Evolutionary conservation across 345 rosid genomes (phyloP).

Genomic region (Clarkia xantiana): DNA sequence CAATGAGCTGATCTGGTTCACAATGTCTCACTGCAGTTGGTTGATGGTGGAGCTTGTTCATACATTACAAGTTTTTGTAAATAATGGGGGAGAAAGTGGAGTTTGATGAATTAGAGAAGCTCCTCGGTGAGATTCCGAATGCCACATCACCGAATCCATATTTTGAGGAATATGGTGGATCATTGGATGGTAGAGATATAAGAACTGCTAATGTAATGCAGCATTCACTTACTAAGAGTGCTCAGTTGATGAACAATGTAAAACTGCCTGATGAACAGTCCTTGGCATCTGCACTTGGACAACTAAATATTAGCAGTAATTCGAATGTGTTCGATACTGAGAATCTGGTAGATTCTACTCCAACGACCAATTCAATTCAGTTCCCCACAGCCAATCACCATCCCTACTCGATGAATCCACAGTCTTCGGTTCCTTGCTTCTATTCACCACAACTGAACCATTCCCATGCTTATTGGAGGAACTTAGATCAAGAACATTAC

Average conservation of each 20-base stretch:
- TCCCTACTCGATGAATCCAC: slow-evolving; percentile 27
- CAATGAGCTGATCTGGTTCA: no score
- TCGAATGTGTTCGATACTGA: neutral
- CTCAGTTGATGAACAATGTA: slow-evolving; percentile 15
- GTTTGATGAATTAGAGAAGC: slow-evolving; percentile 57
- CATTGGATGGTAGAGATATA: slow-evolving; percentile 2
- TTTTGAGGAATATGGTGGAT: slow-evolving; percentile 17
- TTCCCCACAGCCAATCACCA: slow-evolving; percentile 22
- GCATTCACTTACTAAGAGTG: slow-evolving; percentile 16
- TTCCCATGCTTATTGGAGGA: slow-evolving; percentile 30
- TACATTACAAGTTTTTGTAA: neutral
- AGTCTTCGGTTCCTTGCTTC: slow-evolving; percentile 25
- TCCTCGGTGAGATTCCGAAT: slow-evolving; percentile 60
- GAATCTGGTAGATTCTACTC: slow-evolving; percentile 5
- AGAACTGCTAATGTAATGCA: slow-evolving; percentile 11
- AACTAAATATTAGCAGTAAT: slow-evolving; percentile 17
- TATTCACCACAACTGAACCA: slow-evolving; percentile 23
- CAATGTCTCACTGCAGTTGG: no score
- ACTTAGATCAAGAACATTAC: slow-evolving; percentile 33
- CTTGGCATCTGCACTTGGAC: slow-evolving; percentile 41
- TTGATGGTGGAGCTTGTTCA: neutral
- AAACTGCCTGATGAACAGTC: slow-evolving; percentile 36
- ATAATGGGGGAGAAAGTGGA: slow-evolving; percentile 8
- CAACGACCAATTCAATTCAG: slow-evolving; percentile 15
- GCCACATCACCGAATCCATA: slow-evolving; percentile 39